These are phyloP conservation scores for Plicaturopsis crispa DNA, from an alignment of 768 basidiomycete species.

Conservation along the genomic window DNA sequence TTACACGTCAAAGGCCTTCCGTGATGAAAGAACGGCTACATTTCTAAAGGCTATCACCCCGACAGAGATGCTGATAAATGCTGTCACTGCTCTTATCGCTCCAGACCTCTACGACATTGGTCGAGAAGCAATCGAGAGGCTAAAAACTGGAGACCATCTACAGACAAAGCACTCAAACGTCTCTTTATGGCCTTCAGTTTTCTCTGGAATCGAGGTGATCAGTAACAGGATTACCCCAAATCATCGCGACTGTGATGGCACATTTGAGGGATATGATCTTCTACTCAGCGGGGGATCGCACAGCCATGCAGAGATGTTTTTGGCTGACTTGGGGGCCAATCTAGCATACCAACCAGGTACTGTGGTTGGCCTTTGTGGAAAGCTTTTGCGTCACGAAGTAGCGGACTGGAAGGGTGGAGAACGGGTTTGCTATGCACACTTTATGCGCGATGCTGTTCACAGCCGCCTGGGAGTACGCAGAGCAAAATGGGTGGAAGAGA, in stretches of 20 bases:
- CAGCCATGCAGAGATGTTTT: not conserved
- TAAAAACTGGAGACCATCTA: not conserved
- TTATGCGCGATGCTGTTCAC: conserved; percentile 8
- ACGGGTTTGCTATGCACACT: conserved; percentile 2
- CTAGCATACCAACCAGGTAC: conserved; percentile 2
- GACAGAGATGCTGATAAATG: not conserved
- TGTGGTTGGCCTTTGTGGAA: conserved; percentile 2
- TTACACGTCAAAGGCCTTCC: too few species aligned
- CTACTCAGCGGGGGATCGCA: conserved; percentile 5
- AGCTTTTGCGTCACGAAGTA: conserved; percentile 1
- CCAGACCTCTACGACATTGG: not conserved
- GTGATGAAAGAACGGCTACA: too few species aligned
- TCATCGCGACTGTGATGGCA: conserved; percentile 1
- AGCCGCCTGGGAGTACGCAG: not conserved
- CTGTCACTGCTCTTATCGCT: not conserved
- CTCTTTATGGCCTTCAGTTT: not conserved
- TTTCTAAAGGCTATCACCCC: not conserved
- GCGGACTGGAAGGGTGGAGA: conserved; percentile 2
- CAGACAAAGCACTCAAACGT: not conserved
- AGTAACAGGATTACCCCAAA: conserved; percentile 2
- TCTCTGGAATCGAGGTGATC: conserved; percentile 2
- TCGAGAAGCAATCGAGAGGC: not conserved
- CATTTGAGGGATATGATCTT: conserved; percentile 1
- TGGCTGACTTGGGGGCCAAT: not conserved
- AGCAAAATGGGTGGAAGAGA: not conserved